These are phyloP conservation scores for Scleroderma citrinum DNA, from an alignment of 768 basidiomycete genomes.

Conservation along the genomic window DNA sequence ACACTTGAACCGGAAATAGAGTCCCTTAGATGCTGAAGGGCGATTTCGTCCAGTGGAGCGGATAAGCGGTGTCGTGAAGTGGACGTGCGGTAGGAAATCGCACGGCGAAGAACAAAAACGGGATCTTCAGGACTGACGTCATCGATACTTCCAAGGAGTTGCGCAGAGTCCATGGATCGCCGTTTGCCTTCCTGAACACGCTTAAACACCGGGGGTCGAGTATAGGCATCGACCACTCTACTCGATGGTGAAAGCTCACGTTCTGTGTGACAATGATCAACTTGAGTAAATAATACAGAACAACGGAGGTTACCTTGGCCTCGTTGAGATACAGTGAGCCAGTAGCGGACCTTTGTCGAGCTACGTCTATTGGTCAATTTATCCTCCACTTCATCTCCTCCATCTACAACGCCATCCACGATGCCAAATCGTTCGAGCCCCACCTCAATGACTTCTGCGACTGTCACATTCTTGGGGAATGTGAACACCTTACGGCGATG, in stretches of 20 bases:
- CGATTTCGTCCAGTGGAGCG: constrained; percentile 79
- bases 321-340: constrained; percentile 51
- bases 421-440: constrained; percentile 94
- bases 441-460: constrained; percentile 92
- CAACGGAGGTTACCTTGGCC: constrained; percentile 54
- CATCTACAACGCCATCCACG: constrained; percentile 94
- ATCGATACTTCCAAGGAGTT: constrained; percentile 60
- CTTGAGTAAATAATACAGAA: not conserved
- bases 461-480: constrained; percentile 92
- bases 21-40: constrained; percentile 65
- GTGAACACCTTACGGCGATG: constrained; percentile 79
- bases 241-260: constrained; percentile 72
- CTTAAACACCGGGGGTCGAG: constrained; percentile 65
- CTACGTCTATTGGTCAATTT: constrained; percentile 80
- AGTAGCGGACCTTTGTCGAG: constrained; percentile 73
- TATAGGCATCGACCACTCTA: constrained; percentile 80
- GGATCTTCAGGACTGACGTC: constrained; percentile 85
- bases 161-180: constrained; percentile 78
- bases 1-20: constrained; percentile 53
- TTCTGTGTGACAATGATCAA: constrained; percentile 47
- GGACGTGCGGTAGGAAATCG: constrained; percentile 65
- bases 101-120: constrained; percentile 82
- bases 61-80: constrained; percentile 67
- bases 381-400: constrained; percentile 97
- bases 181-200: constrained; percentile 63